phyloP scores from a whole-genome alignment of 495 filamentous ascomycete species.

The Polyplosphaeria fusca region DNA sequence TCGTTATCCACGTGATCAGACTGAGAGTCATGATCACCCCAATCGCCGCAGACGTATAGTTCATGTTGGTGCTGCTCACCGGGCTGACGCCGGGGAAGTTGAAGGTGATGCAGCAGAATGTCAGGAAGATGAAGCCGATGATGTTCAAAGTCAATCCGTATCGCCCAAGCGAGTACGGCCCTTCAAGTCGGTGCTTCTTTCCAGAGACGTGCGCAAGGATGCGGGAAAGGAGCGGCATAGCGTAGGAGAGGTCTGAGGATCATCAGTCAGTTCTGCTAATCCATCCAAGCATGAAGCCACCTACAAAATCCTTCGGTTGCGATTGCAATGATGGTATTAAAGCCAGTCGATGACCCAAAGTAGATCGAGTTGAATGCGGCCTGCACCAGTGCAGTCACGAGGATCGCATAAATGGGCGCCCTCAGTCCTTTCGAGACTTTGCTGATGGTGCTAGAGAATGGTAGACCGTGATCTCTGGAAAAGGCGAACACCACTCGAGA shows the following conservation, averaged over 20 bases:
- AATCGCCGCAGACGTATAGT: constrained; percentile 57
- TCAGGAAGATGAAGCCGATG: constrained; percentile 52
- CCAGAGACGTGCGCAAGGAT: constrained; percentile 50
- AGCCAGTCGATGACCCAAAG: constrained; percentile 56
- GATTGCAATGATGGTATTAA: constrained; percentile 57
- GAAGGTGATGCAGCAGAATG: constrained; percentile 56
- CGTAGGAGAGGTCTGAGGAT: constrained; percentile 53
- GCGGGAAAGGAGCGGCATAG: constrained; percentile 53
- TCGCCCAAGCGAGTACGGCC: constrained; percentile 45
- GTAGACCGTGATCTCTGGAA: constrained; percentile 49
- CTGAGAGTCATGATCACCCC: constrained; percentile 54
- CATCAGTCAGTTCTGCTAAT: background rate
- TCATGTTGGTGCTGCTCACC: constrained; percentile 54
- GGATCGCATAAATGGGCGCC: constrained; percentile 51
- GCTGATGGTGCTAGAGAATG: constrained; percentile 46
- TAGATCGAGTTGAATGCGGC: constrained; percentile 56
- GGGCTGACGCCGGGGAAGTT: constrained; percentile 55
- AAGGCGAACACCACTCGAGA: constrained; percentile 49
- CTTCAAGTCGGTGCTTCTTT: constrained; percentile 42
- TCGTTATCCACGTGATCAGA: constrained; percentile 53
- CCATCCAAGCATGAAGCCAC: too few relatives aligned
- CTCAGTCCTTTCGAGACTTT: constrained; percentile 45
- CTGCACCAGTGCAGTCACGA: constrained; percentile 52
- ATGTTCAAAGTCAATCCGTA: constrained; percentile 45
- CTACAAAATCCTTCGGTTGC: constrained; percentile 58